Percentiles rank a stretch among this genome's conserved stretches.
Conservation (phyloP, 2,329 filamentous ascomycete species). For the Beauveria rudraprayagi region DNA sequence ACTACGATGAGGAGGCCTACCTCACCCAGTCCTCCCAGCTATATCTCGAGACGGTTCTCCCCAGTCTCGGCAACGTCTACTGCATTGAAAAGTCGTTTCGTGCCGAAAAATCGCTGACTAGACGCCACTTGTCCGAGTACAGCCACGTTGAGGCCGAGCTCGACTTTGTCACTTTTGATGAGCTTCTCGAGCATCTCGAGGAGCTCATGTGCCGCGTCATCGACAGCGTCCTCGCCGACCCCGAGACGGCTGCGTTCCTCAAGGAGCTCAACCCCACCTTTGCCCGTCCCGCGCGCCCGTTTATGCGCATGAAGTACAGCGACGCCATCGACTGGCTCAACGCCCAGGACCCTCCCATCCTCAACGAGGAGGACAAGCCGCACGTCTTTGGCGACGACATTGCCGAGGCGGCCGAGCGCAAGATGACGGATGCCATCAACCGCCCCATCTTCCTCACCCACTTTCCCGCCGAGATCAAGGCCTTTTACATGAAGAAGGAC, state of each 20-base stretch:
- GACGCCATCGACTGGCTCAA: constrained; percentile 93
- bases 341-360: constrained; percentile 70
- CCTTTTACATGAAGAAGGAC: constrained; percentile 98
- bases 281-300: constrained; percentile 71
- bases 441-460: constrained; percentile 91
- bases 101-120: constrained; percentile 90
- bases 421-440: constrained; percentile 97
- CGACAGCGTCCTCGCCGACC: constrained; percentile 66
- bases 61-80: constrained; percentile 88
- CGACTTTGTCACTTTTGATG: constrained; percentile 89
- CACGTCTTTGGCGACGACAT: constrained; percentile 97
- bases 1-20: constrained; percentile 86
- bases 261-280: constrained; percentile 89
- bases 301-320: constrained; percentile 88
- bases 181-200: constrained; percentile 82
- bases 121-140: constrained; percentile 91
- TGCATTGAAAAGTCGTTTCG: constrained; percentile 99
- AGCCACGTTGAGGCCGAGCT: constrained; percentile 95
- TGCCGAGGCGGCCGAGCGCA: constrained; percentile 90
- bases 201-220: constrained; percentile 80
- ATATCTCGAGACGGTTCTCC: constrained; percentile 91
- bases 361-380: constrained; percentile 83
- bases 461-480: constrained; percentile 96
- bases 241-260: constrained; percentile 63
- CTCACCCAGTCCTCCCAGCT: constrained; percentile 95